phyloP scores from a whole-genome alignment of 1,139 yeast genomes.

The Pneumocystis jirovecii region DNA sequence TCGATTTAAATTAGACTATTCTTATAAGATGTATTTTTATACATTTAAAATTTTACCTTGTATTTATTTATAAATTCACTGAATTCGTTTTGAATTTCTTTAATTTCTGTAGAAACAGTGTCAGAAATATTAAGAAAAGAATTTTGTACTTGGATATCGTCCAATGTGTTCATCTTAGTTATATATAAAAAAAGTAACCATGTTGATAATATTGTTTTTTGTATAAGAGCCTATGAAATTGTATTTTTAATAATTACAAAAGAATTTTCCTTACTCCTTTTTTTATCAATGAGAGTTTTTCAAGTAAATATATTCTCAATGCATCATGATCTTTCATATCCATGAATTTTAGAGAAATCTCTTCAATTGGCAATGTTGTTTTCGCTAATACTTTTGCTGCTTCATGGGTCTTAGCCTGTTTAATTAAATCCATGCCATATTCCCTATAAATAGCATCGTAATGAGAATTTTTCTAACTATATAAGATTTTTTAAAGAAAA shows the following conservation, averaged over 20 bases:
- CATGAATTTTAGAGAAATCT: conserved; percentile 49
- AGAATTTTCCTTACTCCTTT: conserved; percentile 20
- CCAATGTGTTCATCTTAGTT: conserved; percentile 35
- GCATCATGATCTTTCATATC: conserved; percentile 31
- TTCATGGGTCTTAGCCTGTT: conserved; percentile 24
- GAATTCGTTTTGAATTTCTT: conserved; percentile 27
- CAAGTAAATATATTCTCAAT: conserved; percentile 41
- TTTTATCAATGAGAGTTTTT: conserved; percentile 34
- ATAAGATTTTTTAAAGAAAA: neutral
- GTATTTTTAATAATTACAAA: neutral
- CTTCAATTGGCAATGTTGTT: conserved; percentile 57
- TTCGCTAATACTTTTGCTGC: conserved; percentile 55
- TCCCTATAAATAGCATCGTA: conserved; percentile 43
- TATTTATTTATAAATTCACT: conserved; percentile 40
- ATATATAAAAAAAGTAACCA: conserved; percentile 67
- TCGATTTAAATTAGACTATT: conserved; percentile 35
- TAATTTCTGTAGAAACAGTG: conserved; percentile 5
- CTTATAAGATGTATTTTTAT: neutral
- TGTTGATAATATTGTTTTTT: conserved; percentile 49
- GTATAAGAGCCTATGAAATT: conserved; percentile 29
- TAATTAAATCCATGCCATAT: conserved; percentile 46
- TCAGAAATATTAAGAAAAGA: neutral
- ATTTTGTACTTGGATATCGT: conserved; percentile 23
- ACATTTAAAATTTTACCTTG: conserved; percentile 16
- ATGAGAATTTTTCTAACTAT: conserved; percentile 18